Evolutionary conservation across 2,329 filamentous ascomycete species (phyloP).

Genomic region (Nemania sp.): DNA sequence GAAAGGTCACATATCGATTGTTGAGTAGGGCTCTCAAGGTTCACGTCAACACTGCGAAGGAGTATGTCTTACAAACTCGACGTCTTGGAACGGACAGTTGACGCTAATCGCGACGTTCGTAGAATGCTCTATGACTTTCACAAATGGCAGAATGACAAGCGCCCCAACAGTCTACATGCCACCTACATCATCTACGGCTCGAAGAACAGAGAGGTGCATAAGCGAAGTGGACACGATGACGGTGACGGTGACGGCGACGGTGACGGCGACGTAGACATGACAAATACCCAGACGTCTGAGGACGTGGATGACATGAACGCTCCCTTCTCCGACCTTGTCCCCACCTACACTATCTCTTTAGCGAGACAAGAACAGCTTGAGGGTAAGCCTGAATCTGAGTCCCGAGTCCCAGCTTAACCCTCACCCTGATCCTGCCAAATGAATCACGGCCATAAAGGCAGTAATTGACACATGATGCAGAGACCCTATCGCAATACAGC

Average conservation of each 20-base stretch:
- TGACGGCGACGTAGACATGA: constrained; percentile 73
- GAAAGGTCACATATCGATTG: constrained; percentile 81
- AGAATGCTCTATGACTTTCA: constrained; percentile 91
- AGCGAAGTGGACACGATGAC: constrained; percentile 34
- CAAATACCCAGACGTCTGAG: constrained; percentile 64
- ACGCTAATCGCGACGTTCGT: constrained; percentile 15
- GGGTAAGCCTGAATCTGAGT: constrained; percentile 56
- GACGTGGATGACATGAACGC: constrained; percentile 40
- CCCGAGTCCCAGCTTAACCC: constrained; percentile 68
- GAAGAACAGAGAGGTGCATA: constrained; percentile 51
- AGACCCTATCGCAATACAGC: constrained; percentile 68
- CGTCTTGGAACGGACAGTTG: constrained; percentile 10
- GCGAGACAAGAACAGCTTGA: constrained; percentile 74
- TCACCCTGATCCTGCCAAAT: constrained; percentile 25
- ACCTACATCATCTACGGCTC: constrained; percentile 87
- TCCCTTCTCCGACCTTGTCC: constrained; percentile 53
- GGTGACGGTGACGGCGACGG: no score
- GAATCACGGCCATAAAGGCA: not conserved
- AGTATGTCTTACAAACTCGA: constrained; percentile 57
- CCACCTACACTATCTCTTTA: constrained; percentile 65
- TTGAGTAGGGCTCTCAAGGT: constrained; percentile 82
- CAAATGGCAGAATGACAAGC: constrained; percentile 74
- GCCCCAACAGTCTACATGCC: constrained; percentile 76
- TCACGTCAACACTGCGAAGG: constrained; percentile 86
- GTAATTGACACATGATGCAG: constrained; percentile 48